Conservation (phyloP, 2,329 filamentous ascomycete species). For the Xylaria sp. region DNA sequence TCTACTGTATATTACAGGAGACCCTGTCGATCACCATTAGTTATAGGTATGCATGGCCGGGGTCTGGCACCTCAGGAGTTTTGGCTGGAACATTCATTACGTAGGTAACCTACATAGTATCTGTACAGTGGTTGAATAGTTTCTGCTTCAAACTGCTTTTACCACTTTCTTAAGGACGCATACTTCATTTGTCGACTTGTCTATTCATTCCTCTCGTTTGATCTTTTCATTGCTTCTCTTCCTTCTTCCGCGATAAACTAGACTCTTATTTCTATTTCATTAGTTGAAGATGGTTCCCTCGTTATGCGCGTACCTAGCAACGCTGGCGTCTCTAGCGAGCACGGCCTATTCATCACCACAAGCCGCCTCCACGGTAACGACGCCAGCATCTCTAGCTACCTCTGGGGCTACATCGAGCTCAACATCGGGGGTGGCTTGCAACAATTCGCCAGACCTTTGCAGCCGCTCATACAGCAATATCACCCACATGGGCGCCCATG, state of each 20-base stretch:
- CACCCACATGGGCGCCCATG: constrained; percentile 81
- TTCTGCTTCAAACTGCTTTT: constrained; percentile 8
- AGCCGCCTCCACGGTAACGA: constrained; percentile 2
- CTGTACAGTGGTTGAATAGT: constrained; percentile 1
- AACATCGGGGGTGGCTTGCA: constrained; percentile 66
- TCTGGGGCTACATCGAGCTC: constrained; percentile 32
- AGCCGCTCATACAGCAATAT: constrained; percentile 76
- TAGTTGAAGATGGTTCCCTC: constrained; percentile 27
- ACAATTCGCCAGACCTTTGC: constrained; percentile 83
- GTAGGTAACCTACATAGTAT: constrained; percentile 13
- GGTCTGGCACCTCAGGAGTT: constrained; percentile 8
- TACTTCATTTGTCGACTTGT: neutral
- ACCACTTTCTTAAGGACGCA: neutral
- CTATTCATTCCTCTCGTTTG: constrained; percentile 12
- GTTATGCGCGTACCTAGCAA: constrained; percentile 20
- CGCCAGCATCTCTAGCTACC: constrained; percentile 18
- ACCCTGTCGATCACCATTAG: constrained; percentile 14
- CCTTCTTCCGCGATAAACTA: neutral
- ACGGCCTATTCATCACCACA: constrained; percentile 33
- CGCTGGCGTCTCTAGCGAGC: constrained; percentile 26
- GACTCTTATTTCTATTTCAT: neutral
- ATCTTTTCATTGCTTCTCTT: constrained; percentile 5
- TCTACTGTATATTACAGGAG: neutral
- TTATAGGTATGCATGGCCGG: neutral
- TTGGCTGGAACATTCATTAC: constrained; percentile 14